Conservation (phyloP, 2,329 filamentous ascomycete species). For the Neurospora sp. region DNA sequence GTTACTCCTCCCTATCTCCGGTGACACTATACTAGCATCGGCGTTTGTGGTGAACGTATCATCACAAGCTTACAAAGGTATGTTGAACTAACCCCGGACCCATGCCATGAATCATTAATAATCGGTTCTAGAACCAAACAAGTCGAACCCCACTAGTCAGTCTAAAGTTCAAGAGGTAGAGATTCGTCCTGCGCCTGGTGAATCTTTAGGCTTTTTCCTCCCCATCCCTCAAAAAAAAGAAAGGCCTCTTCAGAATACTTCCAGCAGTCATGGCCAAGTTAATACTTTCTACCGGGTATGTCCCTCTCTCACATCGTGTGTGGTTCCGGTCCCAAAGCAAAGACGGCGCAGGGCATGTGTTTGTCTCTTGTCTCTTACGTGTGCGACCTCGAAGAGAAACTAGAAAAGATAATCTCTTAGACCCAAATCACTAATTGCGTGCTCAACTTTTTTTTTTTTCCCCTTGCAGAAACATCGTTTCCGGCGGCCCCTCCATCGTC, state of each 20-base stretch:
- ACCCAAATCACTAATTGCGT: constrained; percentile 17
- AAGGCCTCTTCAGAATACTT: background rate
- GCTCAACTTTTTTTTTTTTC: constrained; percentile 4
- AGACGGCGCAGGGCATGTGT: background rate
- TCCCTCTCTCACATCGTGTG: constrained; percentile 8
- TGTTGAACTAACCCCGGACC: background rate
- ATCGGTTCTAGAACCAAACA: background rate
- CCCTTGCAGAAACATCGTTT: constrained; percentile 63
- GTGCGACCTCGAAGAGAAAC: background rate
- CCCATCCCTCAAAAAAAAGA: background rate
- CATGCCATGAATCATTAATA: background rate
- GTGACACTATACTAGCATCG: background rate
- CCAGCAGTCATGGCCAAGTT: constrained; percentile 56
- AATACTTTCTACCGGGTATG: constrained; percentile 78
- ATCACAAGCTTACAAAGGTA: background rate
- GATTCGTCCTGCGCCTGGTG: background rate
- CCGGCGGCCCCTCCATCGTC: constrained; percentile 72
- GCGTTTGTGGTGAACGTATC: background rate
- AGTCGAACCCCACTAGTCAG: background rate
- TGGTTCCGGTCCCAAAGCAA: background rate
- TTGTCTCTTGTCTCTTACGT: background rate
- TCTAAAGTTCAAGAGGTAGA: background rate
- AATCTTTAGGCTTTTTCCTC: background rate
- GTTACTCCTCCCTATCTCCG: background rate
- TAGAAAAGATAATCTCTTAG: background rate